These are phyloP conservation scores for Cucumis cinereus DNA, from an alignment of 306 rosid genomes.

Conservation along the genomic window DNA sequence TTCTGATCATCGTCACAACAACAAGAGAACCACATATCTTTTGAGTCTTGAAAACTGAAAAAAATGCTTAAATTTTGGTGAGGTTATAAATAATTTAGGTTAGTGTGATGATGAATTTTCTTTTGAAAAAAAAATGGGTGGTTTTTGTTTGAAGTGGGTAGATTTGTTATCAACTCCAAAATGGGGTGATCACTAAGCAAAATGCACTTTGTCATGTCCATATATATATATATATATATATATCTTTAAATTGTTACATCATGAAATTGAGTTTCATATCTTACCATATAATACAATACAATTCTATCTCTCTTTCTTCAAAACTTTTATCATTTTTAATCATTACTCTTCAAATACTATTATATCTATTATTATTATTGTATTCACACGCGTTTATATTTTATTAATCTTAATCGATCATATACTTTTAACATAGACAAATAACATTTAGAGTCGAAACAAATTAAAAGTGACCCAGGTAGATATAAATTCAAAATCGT, in stretches of 20 bases:
- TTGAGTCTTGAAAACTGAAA: too few relatives aligned
- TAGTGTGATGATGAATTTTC: neutral
- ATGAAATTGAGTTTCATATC: neutral
- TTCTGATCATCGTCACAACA: too few relatives aligned
- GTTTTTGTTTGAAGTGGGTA: neutral
- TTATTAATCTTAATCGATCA: too few relatives aligned
- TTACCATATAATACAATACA: neutral
- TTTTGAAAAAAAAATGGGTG: neutral
- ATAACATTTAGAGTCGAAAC: too few relatives aligned
- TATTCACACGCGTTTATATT: too few relatives aligned
- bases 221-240: neutral
- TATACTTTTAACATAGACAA: too few relatives aligned
- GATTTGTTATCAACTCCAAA: neutral
- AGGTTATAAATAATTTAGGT: too few relatives aligned
- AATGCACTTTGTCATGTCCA: neutral
- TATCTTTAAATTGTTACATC: neutral
- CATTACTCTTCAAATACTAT: neutral
- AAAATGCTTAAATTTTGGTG: too few relatives aligned
- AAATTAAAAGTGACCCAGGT: too few relatives aligned
- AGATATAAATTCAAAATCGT: too few relatives aligned
- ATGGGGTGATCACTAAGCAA: conserved; percentile 4
- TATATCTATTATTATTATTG: neutral
- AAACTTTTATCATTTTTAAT: neutral
- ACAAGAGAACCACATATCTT: too few relatives aligned
- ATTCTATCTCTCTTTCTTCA: neutral